Base-by-base conservation (phyloP, 164 flowering plant genomes). In the Aristolochia fimbriata region DNA sequence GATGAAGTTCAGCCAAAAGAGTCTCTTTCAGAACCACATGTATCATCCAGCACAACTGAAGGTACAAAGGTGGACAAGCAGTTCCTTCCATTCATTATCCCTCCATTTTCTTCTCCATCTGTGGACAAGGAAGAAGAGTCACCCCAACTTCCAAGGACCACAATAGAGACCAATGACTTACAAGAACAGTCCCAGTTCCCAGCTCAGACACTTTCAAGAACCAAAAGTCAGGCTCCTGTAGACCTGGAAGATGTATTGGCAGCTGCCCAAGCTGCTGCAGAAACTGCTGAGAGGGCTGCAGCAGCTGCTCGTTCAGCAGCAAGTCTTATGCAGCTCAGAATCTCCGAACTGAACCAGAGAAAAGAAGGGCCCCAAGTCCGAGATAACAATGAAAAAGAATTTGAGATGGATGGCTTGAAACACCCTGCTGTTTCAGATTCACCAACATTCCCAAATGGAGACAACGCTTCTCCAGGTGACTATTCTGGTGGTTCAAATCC, bases 291-390 rank as follows among this genome's bases (percentile, higher is more conserved):
- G 60, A 86, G 83, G 63, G 96, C 99, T 51, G 99, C 97, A 10
- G 81, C 93, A 1, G 87, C 96, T 55, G 97, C 99, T 47, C 85
- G 99, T 24, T 77, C 89, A 33, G 96, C 96, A 3, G 97, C 96
- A 17, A 82, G 83, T 73, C 91, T 93, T 56, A 96, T 95, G 30
- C 80, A 87, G 68, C 51, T 84, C 60, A 78, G 96, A 69, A 91
- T 94, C 45, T 67, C 70, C 55, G 91, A 91, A 71, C 82, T 90
- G 30, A 61, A 75, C 57, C 76, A 70, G 76, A 82, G 25, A 52
- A 27, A 52, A 73, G 54, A 83, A 60, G 48, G 71, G 63, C 62
- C 78, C 23, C 56, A 53, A 31, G 67, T 37, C 48, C 33, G 65
- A 50, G 69, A 74, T n/a, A 50, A 49, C 46, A 15, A 5, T 27